phyloP scores from a whole-genome alignment of 768 basidiomycete genomes.

The Agaricus sinodeliciosus region DNA sequence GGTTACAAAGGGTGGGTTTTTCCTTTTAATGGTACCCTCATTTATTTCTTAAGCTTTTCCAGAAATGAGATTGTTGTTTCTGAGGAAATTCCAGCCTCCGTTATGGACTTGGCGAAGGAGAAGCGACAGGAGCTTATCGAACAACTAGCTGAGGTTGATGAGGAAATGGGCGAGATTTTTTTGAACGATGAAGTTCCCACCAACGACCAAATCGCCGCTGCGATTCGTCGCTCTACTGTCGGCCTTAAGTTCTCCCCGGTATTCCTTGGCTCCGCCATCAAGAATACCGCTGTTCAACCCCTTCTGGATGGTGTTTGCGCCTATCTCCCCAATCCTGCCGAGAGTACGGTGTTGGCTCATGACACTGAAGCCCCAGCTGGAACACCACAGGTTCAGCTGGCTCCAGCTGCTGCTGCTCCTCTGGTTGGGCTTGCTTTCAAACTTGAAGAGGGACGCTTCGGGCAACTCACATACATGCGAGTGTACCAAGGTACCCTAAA shows the following conservation, averaged over 20 bases:
- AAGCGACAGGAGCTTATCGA: constrained; percentile 93
- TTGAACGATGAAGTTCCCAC: constrained; percentile 77
- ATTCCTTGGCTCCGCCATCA: constrained; percentile 94
- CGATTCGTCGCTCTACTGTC: constrained; percentile 86
- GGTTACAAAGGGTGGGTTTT: constrained; percentile 85
- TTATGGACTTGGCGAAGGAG: constrained; percentile 66
- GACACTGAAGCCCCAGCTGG: constrained; percentile 64
- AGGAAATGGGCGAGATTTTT: constrained; percentile 87
- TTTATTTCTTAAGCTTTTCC: constrained; percentile 19
- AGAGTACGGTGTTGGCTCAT: constrained; percentile 73
- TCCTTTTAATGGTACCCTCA: background rate
- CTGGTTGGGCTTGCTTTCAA: constrained; percentile 97
- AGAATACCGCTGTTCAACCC: constrained; percentile 94
- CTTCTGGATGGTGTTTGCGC: constrained; percentile 91
- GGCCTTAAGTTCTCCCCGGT: constrained; percentile 91
- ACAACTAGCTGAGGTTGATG: constrained; percentile 93
- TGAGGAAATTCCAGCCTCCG: constrained; percentile 79
- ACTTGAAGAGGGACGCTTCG: constrained; percentile 94
- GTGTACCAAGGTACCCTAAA: constrained; percentile 95
- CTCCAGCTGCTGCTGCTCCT: constrained; percentile 80
- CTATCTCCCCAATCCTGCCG: constrained; percentile 89
- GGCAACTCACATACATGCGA: constrained; percentile 96
- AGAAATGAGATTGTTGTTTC: constrained; percentile 76
- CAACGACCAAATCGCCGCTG: constrained; percentile 66
- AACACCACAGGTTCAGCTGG: constrained; percentile 64